Evolutionary conservation across 306 rosid genomes (phyloP).

Genomic region (Nissolia schottii): DNA sequence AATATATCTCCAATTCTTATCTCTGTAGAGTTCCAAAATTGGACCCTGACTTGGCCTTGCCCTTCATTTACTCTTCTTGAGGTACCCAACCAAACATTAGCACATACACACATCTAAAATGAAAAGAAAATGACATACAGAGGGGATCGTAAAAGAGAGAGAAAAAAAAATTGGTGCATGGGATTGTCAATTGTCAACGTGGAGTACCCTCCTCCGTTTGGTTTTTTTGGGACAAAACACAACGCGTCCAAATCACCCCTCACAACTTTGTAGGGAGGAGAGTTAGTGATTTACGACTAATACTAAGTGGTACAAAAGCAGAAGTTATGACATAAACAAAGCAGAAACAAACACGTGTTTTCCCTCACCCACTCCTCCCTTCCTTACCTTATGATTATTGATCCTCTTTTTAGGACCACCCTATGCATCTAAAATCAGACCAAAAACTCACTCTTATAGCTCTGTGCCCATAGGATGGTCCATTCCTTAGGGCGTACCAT

Average conservation of each 20-base stretch:
- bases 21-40: no score
- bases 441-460: background rate
- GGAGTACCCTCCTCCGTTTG: background rate
- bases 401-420: constrained; percentile 39
- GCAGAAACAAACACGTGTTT: constrained; percentile 20
- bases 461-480: constrained; percentile 33
- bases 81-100: background rate
- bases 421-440: background rate
- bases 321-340: constrained; percentile 20
- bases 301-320: constrained; percentile 14
- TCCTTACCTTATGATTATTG: constrained; percentile 21
- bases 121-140: background rate
- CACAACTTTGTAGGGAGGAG: background rate
- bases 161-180: background rate
- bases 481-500: constrained; percentile 3
- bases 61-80: no score
- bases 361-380: no score
- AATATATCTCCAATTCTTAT: no score
- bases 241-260: background rate
- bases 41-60: no score
- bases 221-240: background rate
- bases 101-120: background rate
- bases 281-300: constrained; percentile 2
- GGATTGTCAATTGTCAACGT: background rate
- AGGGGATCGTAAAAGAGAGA: background rate